A percentile compares a stretch with the other conserved stretches of the same genome.
These are phyloP conservation scores for Ceratonia siliqua DNA, from an alignment of 306 rosid species.

Conservation along the genomic window DNA sequence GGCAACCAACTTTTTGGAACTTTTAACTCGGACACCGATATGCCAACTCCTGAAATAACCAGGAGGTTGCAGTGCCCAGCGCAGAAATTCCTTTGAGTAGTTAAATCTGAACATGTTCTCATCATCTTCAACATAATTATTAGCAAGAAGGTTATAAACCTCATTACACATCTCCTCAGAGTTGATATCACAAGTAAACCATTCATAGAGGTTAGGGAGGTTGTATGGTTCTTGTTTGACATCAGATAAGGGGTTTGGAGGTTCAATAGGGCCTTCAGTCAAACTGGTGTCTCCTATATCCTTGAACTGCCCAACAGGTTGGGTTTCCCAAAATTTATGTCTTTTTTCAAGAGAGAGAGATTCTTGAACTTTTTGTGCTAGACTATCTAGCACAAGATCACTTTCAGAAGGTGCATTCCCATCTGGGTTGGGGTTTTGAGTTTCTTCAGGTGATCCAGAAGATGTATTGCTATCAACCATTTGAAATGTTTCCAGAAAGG, in stretches of 20 bases:
- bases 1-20: conserved; percentile 73
- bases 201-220: conserved; percentile 67
- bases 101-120: conserved; percentile 80
- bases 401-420: conserved; percentile 51
- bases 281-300: conserved; percentile 60
- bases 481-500: conserved; percentile 22
- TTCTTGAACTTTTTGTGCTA: conserved; percentile 53
- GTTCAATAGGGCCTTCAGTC: conserved; percentile 66
- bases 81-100: conserved; percentile 72
- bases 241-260: conserved; percentile 61
- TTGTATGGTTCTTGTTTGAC: conserved; percentile 74
- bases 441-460: conserved; percentile 48
- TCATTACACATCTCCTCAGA: conserved; percentile 61
- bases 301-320: conserved; percentile 74
- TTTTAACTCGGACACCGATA: conserved; percentile 75
- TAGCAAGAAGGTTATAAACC: conserved; percentile 65
- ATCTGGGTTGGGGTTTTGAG: conserved; percentile 46
- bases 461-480: conserved; percentile 52
- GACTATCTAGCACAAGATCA: conserved; percentile 34
- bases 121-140: conserved; percentile 77
- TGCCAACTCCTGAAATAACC: conserved; percentile 71
- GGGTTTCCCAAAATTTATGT: conserved; percentile 78
- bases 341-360: conserved; percentile 56
- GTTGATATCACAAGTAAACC: conserved; percentile 67
- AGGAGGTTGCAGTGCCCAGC: conserved; percentile 76